Conservation (phyloP, 257 asterid species). For the Fraxinus excelsior region DNA sequence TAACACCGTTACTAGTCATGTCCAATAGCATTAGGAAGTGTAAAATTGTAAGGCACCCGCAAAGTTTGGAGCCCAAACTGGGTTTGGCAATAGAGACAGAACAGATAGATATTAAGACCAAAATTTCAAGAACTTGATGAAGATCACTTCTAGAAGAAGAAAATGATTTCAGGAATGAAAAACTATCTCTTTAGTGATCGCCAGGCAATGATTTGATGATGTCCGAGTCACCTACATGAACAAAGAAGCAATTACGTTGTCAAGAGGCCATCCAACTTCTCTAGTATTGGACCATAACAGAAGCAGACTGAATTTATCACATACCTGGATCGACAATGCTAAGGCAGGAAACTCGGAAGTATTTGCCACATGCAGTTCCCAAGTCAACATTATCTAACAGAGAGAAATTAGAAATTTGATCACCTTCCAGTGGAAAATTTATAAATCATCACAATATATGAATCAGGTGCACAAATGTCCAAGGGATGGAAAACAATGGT, state of each 20-base stretch:
- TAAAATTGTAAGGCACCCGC: slow-evolving; percentile 17
- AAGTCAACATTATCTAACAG: slow-evolving; percentile 64
- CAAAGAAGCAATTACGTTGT: background rate
- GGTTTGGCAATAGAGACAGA: background rate
- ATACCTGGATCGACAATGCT: slow-evolving; percentile 74
- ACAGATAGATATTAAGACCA: background rate
- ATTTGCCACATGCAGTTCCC: slow-evolving; percentile 83
- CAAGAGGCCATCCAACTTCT: background rate
- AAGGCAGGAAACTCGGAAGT: slow-evolving; percentile 72
- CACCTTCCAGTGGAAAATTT: background rate
- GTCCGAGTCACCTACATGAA: slow-evolving; percentile 68
- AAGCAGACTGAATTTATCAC: background rate
- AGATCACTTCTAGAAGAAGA: slow-evolving; percentile 19
- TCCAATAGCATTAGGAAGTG: background rate
- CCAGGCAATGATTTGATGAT: slow-evolving; percentile 61
- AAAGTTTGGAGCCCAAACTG: background rate
- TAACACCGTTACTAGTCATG: background rate
- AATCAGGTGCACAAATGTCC: background rate
- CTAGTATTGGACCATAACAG: background rate
- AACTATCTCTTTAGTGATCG: slow-evolving; percentile 44
- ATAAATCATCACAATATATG: background rate
- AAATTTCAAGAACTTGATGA: slow-evolving; percentile 1
- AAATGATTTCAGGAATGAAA: slow-evolving; percentile 9
- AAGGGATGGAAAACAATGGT: background rate
- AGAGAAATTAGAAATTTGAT: background rate